Evolutionary conservation across 176 grass and related monocot species (phyloP).

Genomic region (Coix lacrymajobi): DNA sequence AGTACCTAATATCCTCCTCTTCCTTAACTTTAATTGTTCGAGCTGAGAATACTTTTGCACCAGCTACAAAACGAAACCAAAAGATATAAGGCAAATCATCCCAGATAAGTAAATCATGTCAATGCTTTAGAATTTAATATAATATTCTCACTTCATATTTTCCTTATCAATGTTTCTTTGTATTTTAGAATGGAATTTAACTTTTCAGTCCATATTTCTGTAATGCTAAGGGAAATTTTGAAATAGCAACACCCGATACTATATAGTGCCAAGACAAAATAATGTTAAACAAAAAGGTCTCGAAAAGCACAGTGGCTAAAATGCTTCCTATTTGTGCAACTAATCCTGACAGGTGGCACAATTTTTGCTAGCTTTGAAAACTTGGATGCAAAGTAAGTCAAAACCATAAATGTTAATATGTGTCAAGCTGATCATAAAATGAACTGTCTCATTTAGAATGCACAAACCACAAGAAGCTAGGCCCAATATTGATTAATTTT

Average conservation of each 20-base stretch:
- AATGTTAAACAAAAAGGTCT: neutral
- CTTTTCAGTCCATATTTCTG: conserved; percentile 8
- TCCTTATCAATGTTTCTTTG: neutral
- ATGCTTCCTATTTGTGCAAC: conserved; percentile 6
- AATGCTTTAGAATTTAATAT: neutral
- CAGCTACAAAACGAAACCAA: conserved; percentile 43
- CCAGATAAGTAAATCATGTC: neutral
- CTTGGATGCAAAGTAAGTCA: conserved; percentile 2
- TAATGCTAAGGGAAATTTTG: neutral
- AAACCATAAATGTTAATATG: neutral
- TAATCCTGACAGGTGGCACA: neutral
- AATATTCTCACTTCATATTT: neutral
- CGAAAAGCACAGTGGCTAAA: neutral
- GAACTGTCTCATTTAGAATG: neutral
- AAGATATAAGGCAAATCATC: conserved; percentile 17
- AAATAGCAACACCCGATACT: neutral
- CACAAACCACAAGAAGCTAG: neutral
- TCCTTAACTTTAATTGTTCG: conserved; percentile 93
- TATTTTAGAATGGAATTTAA: neutral
- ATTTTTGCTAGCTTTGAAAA: neutral
- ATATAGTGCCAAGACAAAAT: neutral
- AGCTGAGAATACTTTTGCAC: conserved; percentile 80
- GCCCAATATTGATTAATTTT: neutral
- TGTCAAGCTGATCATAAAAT: neutral
- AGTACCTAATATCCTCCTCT: conserved; percentile 79